phyloP scores from a whole-genome alignment of 345 rosid genomes.

The Rhodamnia rubescens region DNA sequence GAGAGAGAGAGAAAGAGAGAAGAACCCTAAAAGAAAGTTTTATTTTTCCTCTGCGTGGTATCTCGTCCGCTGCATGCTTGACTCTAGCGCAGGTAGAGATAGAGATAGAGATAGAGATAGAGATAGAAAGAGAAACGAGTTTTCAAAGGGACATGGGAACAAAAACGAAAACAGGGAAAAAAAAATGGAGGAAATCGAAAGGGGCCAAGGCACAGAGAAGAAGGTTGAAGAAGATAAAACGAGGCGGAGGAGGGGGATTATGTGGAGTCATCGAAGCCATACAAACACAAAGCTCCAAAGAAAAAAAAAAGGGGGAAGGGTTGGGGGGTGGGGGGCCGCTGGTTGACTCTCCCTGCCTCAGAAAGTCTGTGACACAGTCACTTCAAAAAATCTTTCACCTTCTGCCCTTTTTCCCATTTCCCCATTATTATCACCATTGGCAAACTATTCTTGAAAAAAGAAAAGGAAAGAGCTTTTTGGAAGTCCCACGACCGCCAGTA shows the following conservation, averaged over 20 bases:
- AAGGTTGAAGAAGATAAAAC: constrained; percentile 21
- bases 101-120: background rate
- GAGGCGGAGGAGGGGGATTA: background rate
- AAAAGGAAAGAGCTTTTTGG: background rate
- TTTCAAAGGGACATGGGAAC: background rate
- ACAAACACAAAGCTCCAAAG: constrained; percentile 44
- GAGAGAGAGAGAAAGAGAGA: background rate
- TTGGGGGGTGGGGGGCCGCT: background rate
- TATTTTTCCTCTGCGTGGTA: constrained; percentile 10
- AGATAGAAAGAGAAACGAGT: background rate
- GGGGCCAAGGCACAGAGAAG: constrained; percentile 1
- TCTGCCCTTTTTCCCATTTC: background rate
- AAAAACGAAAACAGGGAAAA: no score
- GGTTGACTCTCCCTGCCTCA: constrained; percentile 53
- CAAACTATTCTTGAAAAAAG: background rate
- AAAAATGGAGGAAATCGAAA: background rate
- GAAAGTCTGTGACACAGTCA: constrained; percentile 20
- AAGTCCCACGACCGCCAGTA: background rate
- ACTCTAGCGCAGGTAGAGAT: background rate
- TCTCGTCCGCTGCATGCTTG: constrained; percentile 21
- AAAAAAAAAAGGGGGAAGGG: constrained; percentile 18
- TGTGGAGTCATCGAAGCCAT: constrained; percentile 82
- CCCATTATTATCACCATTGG: background rate
- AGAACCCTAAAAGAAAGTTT: background rate
- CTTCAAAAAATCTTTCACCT: background rate